Evolutionary conservation across 2,329 filamentous ascomycete species (phyloP).

Genomic region (Lachnum nothofagi): DNA sequence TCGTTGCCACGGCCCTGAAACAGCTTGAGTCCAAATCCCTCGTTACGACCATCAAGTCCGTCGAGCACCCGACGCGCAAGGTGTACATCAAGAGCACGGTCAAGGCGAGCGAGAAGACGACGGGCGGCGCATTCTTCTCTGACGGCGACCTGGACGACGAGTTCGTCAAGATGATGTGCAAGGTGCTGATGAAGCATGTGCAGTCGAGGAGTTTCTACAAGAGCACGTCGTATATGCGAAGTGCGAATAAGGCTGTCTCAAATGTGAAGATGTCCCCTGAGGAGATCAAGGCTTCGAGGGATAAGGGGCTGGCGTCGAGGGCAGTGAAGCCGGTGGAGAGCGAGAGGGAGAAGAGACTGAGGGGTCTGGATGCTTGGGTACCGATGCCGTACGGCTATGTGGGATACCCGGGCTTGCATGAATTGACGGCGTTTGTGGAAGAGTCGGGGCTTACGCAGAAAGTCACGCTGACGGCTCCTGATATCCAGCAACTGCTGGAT

Average conservation of each 20-base stretch:
- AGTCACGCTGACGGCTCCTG: conserved; percentile 63
- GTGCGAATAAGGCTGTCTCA: conserved; percentile 50
- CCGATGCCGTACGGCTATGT: conserved; percentile 61
- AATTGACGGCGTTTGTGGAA: conserved; percentile 72
- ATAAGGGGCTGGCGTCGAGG: conserved; percentile 20
- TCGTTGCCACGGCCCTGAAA: conserved; percentile 77
- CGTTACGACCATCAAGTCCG: conserved; percentile 85
- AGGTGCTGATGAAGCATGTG: conserved; percentile 68
- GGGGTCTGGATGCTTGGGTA: conserved; percentile 30
- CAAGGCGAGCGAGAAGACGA: conserved; percentile 80
- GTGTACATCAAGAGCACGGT: conserved; percentile 92
- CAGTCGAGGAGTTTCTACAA: conserved; percentile 65
- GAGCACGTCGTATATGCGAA: conserved; percentile 33
- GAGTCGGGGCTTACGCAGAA: conserved; percentile 64
- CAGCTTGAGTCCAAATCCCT: conserved; percentile 74
- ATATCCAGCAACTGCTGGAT: conserved; percentile 80
- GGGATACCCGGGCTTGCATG: conserved; percentile 73
- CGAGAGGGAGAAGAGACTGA: conserved; percentile 13
- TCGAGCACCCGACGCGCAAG: conserved; percentile 84
- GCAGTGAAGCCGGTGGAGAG: conserved; percentile 12
- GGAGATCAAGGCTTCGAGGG: conserved; percentile 32
- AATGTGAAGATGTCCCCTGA: conserved; percentile 42
- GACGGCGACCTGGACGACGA: conserved; percentile 84
- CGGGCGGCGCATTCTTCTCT: conserved; percentile 90
- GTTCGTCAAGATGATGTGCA: conserved; percentile 74